Evolutionary conservation across 371 early-diverging fungal genomes (phyloP).

Genomic region (Mortierella sp.): DNA sequence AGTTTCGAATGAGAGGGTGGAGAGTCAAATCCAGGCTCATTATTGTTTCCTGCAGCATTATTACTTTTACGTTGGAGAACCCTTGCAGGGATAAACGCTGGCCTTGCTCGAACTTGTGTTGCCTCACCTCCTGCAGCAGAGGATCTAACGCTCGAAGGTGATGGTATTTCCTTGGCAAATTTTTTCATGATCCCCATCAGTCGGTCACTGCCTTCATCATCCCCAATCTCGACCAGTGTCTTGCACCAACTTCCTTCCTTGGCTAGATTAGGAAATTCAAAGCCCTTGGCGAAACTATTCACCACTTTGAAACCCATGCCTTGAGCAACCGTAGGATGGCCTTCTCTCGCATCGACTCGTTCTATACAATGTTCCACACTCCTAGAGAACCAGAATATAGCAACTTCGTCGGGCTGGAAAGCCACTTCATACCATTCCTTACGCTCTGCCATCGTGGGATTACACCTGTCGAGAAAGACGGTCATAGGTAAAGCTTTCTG

Average conservation of each 20-base stretch:
- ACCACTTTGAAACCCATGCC: constrained; percentile 52
- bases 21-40: constrained; percentile 5
- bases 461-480: constrained; percentile 63
- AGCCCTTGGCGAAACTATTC: constrained; percentile 45
- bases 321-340: constrained; percentile 59
- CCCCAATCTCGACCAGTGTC: constrained; percentile 47
- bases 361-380: constrained; percentile 50
- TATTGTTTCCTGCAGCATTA: neutral
- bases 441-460: constrained; percentile 59
- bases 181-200: constrained; percentile 19
- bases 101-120: constrained; percentile 28
- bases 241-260: constrained; percentile 54
- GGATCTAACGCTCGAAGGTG: neutral
- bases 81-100: constrained; percentile 51
- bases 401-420: constrained; percentile 44
- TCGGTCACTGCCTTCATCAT: constrained; percentile 44
- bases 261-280: constrained; percentile 45
- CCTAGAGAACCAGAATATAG: constrained; percentile 58
- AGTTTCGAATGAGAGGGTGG: constrained; percentile 11
- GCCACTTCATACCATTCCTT: constrained; percentile 55
- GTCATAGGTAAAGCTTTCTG: constrained; percentile 44
- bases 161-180: constrained; percentile 31
- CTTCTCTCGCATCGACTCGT: constrained; percentile 49
- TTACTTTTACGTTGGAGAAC: constrained; percentile 40
- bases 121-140: constrained; percentile 3